Percentiles rank a stretch among this genome's conserved stretches.
Conservation (phyloP, 2,329 filamentous ascomycete genomes). For the Xylariaceae sp. region DNA sequence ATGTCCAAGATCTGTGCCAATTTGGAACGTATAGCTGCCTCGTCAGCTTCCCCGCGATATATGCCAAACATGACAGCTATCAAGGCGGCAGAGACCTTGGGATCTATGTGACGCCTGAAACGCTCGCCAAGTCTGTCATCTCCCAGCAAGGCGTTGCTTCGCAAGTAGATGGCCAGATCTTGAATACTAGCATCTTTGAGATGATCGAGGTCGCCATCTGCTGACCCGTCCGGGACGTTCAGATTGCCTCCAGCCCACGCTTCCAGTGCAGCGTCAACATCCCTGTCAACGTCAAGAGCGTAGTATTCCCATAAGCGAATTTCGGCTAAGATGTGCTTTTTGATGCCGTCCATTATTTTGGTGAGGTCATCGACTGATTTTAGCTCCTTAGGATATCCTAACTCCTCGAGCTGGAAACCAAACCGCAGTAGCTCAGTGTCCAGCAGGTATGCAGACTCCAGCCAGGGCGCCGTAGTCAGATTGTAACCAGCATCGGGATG, state of each 20-base stretch:
- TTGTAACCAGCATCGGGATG: slow-evolving; percentile 97
- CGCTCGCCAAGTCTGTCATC: slow-evolving; percentile 74
- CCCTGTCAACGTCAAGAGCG: slow-evolving; percentile 70
- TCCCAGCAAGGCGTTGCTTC: slow-evolving; percentile 65
- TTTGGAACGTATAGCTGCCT: slow-evolving; percentile 49
- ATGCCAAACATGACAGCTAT: slow-evolving; percentile 64
- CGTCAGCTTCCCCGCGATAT: slow-evolving; percentile 53
- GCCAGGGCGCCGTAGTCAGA: slow-evolving; percentile 78
- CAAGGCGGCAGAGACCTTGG: slow-evolving; percentile 65
- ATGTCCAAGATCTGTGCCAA: slow-evolving; percentile 68
- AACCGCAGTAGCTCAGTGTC: slow-evolving; percentile 66
- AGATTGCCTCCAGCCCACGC: slow-evolving; percentile 64
- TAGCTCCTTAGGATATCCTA: slow-evolving; percentile 73
- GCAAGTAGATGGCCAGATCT: slow-evolving; percentile 58
- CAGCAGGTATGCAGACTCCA: slow-evolving; percentile 59
- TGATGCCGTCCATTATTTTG: slow-evolving; percentile 78
- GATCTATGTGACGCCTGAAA: slow-evolving; percentile 67
- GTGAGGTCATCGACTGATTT: slow-evolving; percentile 68
- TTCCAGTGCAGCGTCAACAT: slow-evolving; percentile 64
- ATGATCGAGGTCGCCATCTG: slow-evolving; percentile 39
- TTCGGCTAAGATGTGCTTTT: slow-evolving; percentile 70
- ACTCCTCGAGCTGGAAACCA: slow-evolving; percentile 64
- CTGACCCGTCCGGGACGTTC: slow-evolving; percentile 45
- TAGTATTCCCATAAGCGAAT: slow-evolving; percentile 94
- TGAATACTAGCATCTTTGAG: slow-evolving; percentile 42